Percentiles rank a stretch among this genome's conserved stretches.
These are phyloP conservation scores for Nakataea oryzae DNA, from an alignment of 2,329 filamentous ascomycete species.

Conservation along the genomic window DNA sequence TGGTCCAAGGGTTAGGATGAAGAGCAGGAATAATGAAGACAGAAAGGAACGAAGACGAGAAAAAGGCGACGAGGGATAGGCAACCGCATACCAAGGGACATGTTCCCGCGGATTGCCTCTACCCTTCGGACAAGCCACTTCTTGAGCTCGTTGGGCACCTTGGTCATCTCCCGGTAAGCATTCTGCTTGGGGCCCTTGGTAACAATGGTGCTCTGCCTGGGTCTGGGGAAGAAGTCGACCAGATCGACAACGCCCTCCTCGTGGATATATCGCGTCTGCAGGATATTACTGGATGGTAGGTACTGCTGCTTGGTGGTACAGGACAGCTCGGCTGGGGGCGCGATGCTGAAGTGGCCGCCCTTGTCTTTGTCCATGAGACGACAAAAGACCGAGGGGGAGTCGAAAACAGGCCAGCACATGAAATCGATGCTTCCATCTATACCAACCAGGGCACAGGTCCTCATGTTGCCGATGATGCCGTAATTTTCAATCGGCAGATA, in stretches of 20 bases:
- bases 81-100: conserved; percentile 44
- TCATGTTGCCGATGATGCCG: conserved; percentile 73
- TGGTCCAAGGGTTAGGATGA: not conserved
- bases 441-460: conserved; percentile 64
- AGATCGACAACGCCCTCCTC: conserved; percentile 66
- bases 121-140: conserved; percentile 61
- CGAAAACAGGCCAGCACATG: conserved; percentile 75
- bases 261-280: conserved; percentile 68
- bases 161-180: conserved; percentile 41
- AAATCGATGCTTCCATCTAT: conserved; percentile 66
- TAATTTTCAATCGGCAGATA: conserved; percentile 64
- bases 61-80: not conserved
- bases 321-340: conserved; percentile 35
- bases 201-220: conserved; percentile 45
- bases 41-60: not conserved
- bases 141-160: conserved; percentile 52
- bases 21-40: not conserved
- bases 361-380: conserved; percentile 64
- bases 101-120: conserved; percentile 58
- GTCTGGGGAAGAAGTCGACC: conserved; percentile 66
- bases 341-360: conserved; percentile 63
- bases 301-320: conserved; percentile 71
- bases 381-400: conserved; percentile 67
- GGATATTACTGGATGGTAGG: conserved; percentile 62
- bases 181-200: conserved; percentile 34